Conservation (phyloP, 352 stramenopile genomes). For the Thalassiosira delicatula region DNA sequence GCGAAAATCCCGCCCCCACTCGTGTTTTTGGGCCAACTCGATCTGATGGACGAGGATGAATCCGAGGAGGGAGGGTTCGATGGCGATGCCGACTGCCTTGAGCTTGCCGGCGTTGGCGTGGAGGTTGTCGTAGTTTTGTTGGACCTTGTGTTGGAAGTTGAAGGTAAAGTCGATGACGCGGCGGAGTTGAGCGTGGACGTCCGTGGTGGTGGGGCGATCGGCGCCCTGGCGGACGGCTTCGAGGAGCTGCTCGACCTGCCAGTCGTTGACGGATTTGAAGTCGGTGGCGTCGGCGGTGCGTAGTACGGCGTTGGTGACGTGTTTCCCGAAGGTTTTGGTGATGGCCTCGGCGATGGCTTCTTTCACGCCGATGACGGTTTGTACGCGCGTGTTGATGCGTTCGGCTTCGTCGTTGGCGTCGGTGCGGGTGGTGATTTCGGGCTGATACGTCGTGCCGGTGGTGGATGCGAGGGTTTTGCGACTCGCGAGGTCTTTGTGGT, state of each 20-base stretch:
- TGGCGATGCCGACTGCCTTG: background rate
- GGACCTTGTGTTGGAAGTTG: conserved; percentile 16
- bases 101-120: background rate
- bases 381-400: conserved; percentile 5
- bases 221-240: background rate
- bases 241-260: conserved; percentile 13
- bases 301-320: conserved; percentile 32
- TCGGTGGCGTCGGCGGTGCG: conserved; percentile 4
- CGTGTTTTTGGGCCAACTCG: background rate
- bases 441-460: background rate
- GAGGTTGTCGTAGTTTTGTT: conserved; percentile 21
- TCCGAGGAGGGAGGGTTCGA: background rate
- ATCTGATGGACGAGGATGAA: conserved; percentile 34
- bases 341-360: conserved; percentile 32
- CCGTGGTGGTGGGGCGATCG: background rate
- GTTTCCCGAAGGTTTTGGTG: background rate
- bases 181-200: conserved; percentile 14
- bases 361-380: conserved; percentile 40
- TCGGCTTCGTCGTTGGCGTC: conserved; percentile 27
- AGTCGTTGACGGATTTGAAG: conserved; percentile 21
- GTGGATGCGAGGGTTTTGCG: background rate
- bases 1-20: conserved; percentile 16
- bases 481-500: background rate
- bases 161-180: background rate
- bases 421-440: conserved; percentile 9